phyloP scores from a whole-genome alignment of 176 grass and related monocot genomes.

The Pontederia paniculata region DNA sequence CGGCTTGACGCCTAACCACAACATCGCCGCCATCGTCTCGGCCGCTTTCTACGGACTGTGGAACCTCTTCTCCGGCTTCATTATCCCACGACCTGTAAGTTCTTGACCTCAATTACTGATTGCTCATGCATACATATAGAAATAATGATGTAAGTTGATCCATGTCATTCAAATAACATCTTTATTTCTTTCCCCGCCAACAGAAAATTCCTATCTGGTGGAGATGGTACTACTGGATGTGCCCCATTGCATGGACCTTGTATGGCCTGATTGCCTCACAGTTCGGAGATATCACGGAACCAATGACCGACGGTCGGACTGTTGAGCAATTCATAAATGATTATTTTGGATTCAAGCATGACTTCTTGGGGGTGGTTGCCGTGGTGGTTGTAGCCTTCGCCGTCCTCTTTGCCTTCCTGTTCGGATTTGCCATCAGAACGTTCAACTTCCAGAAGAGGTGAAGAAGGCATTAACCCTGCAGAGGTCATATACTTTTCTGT shows the following conservation, averaged over 20 bases:
- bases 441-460: conserved; percentile 80
- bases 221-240: conserved; percentile 70
- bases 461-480: background rate
- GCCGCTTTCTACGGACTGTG: conserved; percentile 52
- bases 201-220: conserved; percentile 70
- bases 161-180: too few relatives aligned
- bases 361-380: conserved; percentile 47
- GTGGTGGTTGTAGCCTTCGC: conserved; percentile 37
- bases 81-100: conserved; percentile 51
- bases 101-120: too few relatives aligned
- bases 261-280: conserved; percentile 57
- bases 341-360: conserved; percentile 42
- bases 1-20: conserved; percentile 67
- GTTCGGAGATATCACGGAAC: conserved; percentile 40
- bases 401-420: conserved; percentile 50
- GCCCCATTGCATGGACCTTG: conserved; percentile 60
- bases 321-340: conserved; percentile 36
- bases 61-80: conserved; percentile 76
- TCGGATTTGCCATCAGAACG: conserved; percentile 41
- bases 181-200: too few relatives aligned
- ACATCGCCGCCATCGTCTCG: conserved; percentile 52
- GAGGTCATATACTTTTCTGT: too few relatives aligned
- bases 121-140: too few relatives aligned
- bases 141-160: too few relatives aligned
- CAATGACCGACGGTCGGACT: background rate